Conservation (phyloP, 768 basidiomycete species). For the Agrocybe praecox region DNA sequence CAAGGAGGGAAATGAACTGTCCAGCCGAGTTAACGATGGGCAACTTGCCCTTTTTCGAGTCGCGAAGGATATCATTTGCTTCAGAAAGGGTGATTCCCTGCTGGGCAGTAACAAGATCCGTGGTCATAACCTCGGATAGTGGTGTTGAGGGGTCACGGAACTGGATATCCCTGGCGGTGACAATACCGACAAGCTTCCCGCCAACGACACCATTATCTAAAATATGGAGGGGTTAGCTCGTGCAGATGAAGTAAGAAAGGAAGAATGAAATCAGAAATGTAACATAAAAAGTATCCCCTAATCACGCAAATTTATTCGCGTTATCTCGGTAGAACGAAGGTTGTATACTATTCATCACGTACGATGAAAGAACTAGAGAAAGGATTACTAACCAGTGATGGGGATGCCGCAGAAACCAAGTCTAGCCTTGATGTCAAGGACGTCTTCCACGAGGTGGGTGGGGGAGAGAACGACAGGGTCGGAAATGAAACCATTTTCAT, state of each 20-base stretch:
- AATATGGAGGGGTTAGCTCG: constrained; percentile 10
- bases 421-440: constrained; percentile 88
- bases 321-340: constrained; percentile 41
- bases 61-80: constrained; percentile 93
- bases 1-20: constrained; percentile 75
- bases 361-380: constrained; percentile 8
- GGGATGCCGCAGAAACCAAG: constrained; percentile 97
- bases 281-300: constrained; percentile 7
- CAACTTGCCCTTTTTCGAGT: constrained; percentile 97
- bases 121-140: constrained; percentile 91
- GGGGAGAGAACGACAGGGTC: constrained; percentile 92
- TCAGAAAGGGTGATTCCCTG: constrained; percentile 89
- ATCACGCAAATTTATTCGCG: constrained; percentile 13
- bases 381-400: constrained; percentile 81
- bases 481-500: constrained; percentile 98
- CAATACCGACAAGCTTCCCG: constrained; percentile 93
- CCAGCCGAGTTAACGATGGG: constrained; percentile 63
- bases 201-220: constrained; percentile 86
- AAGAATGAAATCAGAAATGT: constrained; percentile 7
- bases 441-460: constrained; percentile 77
- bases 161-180: constrained; percentile 95
- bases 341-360: constrained; percentile 60
- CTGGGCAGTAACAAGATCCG: constrained; percentile 79
- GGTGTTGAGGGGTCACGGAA: constrained; percentile 71
- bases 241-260: constrained; percentile 15